Percentiles rank a stretch among this genome's conserved stretches.
Conservation (phyloP, 2,329 filamentous ascomycete species). For the Trichoderma simmonsii region DNA sequence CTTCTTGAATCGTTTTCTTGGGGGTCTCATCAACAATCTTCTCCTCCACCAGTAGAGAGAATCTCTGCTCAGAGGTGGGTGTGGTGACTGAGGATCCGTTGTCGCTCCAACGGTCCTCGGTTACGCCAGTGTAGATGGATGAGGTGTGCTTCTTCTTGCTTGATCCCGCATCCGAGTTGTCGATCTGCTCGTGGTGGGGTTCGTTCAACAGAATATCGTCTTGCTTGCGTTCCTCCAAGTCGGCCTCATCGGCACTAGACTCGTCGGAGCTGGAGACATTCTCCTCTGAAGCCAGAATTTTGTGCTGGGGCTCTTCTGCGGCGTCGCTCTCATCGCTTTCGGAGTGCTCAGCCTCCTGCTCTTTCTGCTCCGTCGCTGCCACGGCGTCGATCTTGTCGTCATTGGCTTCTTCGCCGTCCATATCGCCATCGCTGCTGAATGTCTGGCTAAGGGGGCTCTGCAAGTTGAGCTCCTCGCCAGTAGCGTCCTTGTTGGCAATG, state of each 20-base stretch:
- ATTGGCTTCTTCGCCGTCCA: constrained; percentile 21
- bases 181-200: constrained; percentile 24
- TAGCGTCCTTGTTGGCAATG: constrained; percentile 44
- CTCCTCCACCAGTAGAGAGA: constrained; percentile 33
- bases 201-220: constrained; percentile 1
- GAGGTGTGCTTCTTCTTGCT: constrained; percentile 38
- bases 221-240: neutral
- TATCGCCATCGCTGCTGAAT: constrained; percentile 38
- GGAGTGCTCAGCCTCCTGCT: neutral
- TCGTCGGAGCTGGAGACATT: neutral
- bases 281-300: neutral
- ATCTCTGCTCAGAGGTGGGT: constrained; percentile 37
- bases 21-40: constrained; percentile 32
- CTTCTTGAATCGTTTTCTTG: constrained; percentile 27
- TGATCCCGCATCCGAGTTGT: constrained; percentile 29
- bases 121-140: constrained; percentile 38
- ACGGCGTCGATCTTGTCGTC: neutral
- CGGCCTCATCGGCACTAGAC: neutral
- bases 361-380: neutral
- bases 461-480: constrained; percentile 59
- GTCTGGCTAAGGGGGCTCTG: constrained; percentile 51
- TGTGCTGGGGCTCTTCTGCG: neutral
- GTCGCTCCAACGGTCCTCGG: constrained; percentile 37
- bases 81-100: constrained; percentile 39
- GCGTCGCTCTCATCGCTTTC: neutral